Percentiles rank a stretch among this genome's conserved stretches.
Evolutionary conservation across 257 asterid species (phyloP).

Genomic region (Capsicum baccatum): DNA sequence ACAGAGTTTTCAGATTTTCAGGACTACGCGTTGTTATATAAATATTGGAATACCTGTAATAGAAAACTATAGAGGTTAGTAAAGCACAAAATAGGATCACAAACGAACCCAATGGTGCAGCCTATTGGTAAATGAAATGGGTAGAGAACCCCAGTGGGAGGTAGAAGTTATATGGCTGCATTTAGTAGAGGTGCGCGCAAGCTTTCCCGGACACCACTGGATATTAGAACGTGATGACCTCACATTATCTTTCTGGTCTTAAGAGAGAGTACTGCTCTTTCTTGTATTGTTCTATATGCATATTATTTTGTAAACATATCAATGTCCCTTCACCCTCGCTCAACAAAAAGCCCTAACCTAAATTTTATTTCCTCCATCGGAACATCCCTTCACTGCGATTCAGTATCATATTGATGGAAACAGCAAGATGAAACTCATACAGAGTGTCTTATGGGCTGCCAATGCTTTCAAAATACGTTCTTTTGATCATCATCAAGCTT

Average conservation of each 20-base stretch:
- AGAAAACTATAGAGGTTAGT: background rate
- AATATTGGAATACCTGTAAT: slow-evolving; percentile 74
- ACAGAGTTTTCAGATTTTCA: slow-evolving; percentile 79
- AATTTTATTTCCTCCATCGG: too few species aligned
- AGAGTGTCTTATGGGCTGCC: slow-evolving; percentile 18
- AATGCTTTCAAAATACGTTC: slow-evolving; percentile 25
- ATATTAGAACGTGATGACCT: too few species aligned
- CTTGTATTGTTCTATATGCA: too few species aligned
- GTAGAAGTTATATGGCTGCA: background rate
- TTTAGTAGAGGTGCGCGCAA: background rate
- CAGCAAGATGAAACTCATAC: slow-evolving; percentile 9
- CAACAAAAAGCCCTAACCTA: too few species aligned
- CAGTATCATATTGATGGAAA: too few species aligned
- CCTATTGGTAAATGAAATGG: background rate
- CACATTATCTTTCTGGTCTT: too few species aligned
- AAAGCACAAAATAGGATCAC: background rate
- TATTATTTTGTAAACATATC: too few species aligned
- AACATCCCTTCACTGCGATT: too few species aligned
- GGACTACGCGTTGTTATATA: slow-evolving; percentile 93
- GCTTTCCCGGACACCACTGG: too few species aligned
- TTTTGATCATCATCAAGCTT: slow-evolving; percentile 20
- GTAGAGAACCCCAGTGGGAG: background rate
- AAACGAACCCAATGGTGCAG: background rate
- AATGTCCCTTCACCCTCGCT: too few species aligned
- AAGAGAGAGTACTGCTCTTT: too few species aligned